These are phyloP conservation scores for Lyophyllum decastes DNA, from an alignment of 768 basidiomycete genomes.

Conservation along the genomic window DNA sequence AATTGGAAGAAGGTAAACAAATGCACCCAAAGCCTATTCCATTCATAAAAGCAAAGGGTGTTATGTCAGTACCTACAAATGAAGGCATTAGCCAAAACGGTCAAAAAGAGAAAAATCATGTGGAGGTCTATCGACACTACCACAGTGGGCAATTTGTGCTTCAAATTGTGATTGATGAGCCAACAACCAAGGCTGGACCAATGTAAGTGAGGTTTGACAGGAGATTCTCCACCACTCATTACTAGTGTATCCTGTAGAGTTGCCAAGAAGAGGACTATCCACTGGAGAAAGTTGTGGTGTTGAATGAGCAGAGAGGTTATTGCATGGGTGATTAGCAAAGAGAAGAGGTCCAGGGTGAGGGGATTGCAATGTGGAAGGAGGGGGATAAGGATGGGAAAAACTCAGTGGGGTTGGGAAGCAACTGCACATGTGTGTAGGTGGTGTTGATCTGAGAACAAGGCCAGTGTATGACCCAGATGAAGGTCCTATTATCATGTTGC, in stretches of 20 bases:
- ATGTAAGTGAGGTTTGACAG: not conserved
- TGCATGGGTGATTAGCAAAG: not conserved
- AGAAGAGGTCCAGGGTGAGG: not conserved
- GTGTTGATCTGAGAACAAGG: not conserved
- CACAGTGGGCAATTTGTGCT: not conserved
- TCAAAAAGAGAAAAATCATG: no score
- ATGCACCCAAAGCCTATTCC: no score
- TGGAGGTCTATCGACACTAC: no score
- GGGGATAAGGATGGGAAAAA: not conserved
- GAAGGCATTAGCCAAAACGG: no score
- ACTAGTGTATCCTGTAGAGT: not conserved
- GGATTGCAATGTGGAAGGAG: no score
- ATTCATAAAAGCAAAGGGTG: no score
- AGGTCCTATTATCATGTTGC: not conserved
- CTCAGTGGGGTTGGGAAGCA: not conserved
- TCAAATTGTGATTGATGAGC: constrained; percentile 9
- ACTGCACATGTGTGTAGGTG: not conserved
- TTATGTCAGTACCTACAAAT: no score
- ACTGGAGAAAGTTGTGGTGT: not conserved
- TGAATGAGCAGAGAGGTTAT: not conserved
- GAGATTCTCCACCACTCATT: not conserved
- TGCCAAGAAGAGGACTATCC: not conserved
- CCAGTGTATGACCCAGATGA: not conserved
- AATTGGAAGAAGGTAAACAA: no score
- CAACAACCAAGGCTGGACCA: not conserved